These are phyloP conservation scores for Coemansia erecta DNA, from an alignment of 192 early-diverging fungal genomes.

Conservation along the genomic window DNA sequence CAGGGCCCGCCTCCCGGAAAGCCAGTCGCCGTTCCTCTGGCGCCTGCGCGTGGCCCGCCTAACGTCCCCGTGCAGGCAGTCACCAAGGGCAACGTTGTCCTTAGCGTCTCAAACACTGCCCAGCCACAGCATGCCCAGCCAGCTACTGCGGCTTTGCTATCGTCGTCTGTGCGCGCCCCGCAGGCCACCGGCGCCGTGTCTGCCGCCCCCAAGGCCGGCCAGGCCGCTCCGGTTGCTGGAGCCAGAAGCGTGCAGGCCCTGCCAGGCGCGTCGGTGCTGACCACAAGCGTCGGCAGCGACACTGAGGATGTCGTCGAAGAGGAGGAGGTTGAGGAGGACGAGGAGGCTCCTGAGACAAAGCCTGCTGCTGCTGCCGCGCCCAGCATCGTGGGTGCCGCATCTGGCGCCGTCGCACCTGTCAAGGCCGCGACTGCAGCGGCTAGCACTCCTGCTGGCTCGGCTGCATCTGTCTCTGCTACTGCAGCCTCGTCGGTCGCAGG, in stretches of 20 bases:
- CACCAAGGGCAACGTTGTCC: background rate
- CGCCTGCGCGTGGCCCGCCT: constrained; percentile 9
- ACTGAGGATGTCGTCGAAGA: constrained; percentile 15
- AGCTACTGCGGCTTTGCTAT: background rate
- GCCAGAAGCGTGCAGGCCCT: too few relatives aligned
- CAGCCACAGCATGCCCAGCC: constrained; percentile 2
- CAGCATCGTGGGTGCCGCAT: too few relatives aligned
- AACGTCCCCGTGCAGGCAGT: constrained; percentile 4
- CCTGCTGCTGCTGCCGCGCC: background rate
- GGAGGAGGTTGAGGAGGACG: constrained; percentile 18
- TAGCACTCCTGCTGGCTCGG: background rate
- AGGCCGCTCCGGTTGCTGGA: background rate
- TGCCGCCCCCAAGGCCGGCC: background rate
- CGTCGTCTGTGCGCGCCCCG: too few relatives aligned
- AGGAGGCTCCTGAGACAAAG: background rate
- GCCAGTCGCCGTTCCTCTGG: constrained; percentile 16
- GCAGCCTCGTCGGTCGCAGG: background rate
- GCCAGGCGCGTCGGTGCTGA: background rate
- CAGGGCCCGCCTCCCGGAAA: constrained; percentile 6
- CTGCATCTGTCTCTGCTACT: background rate
- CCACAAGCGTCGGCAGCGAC: constrained; percentile 1
- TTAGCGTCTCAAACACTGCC: background rate
- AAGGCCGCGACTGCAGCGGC: background rate
- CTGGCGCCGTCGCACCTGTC: background rate
- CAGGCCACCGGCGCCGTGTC: background rate